A percentile compares a stretch with the other conserved stretches of the same genome.
phyloP scores from a whole-genome alignment of 441 rosid genomes.

The Syzygium malaccense region DNA sequence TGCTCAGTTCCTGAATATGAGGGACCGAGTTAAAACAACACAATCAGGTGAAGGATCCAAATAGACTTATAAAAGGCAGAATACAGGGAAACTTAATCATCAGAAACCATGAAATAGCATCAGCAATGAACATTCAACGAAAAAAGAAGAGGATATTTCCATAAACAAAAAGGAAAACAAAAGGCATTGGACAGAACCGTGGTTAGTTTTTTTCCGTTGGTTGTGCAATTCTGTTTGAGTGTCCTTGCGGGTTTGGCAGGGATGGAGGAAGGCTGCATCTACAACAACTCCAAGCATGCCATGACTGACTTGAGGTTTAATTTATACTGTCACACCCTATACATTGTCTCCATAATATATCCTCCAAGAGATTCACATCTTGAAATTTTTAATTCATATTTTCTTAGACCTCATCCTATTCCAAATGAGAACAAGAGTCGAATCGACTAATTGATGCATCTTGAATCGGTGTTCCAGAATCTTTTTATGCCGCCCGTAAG shows the following conservation, averaged over 20 bases:
- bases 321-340: not conserved
- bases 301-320: not conserved
- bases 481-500: not conserved
- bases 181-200: not conserved
- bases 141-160: not conserved
- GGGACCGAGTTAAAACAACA: not conserved
- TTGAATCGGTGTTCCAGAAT: not conserved
- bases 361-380: not conserved
- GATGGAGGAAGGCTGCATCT: not conserved
- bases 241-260: not conserved
- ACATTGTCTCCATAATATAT: not conserved
- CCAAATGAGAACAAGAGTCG: not conserved
- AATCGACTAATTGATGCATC: not conserved
- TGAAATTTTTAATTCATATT: not conserved
- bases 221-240: not conserved
- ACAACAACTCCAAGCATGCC: not conserved
- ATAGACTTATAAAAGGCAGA: not conserved
- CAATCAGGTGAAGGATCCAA: not conserved
- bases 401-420: not conserved
- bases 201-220: not conserved
- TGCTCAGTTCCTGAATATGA: not conserved
- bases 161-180: not conserved
- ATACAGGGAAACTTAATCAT: not conserved
- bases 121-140: not conserved
- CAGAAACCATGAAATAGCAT: not conserved